Evolutionary conservation across 2,329 filamentous ascomycete species (phyloP), one percentile per base, ranked within the genome.

Genomic region (Paramyrothecium roridum): DNA sequence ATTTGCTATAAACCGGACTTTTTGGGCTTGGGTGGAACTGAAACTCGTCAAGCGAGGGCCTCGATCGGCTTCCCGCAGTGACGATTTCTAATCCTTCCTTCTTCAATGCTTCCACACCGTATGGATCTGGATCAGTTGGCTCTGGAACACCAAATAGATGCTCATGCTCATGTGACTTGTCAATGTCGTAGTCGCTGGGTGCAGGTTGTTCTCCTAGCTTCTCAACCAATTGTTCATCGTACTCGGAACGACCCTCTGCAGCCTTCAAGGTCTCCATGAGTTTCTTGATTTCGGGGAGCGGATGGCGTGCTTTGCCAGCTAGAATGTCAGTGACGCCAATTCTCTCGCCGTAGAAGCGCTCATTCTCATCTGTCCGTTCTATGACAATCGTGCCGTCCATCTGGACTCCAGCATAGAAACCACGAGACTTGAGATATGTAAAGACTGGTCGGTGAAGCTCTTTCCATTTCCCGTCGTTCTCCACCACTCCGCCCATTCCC

Each of bases 371-470:
- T n/a, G 84, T 87, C 52, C 92, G 84, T 71, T 96, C 90, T 23
- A 93, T 89, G 50, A 96, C 81, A 12, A 96, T 83, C 0, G 91
- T 96, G 23, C 93, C 93, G 65, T 96, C 92, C 34, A 96, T 81
- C 65, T 93, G 89, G 1, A 96, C 83, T 30, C 91, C 91, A 1
- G 90, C 92, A 66, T 96, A 96, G 62, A 96, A 86, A 4, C 93
- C 93, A 52, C 91, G 84, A 50, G 88, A 93, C 75, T 96, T 96
- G 73, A 96, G 84, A 69, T 96, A 96, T 2, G 76, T 78, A 55
- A 80, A 81, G n/a, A 80, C 78, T 3, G 79, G 78, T 62, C 67
- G 69, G 57, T 66, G 61, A 2, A 54, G 54, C 3, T 60, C 63
- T 55, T 63, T 81, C 0, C 52, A 16, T 8, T 88, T 88, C 51